Conservation (phyloP, 306 rosid genomes). For the Morella rubra region DNA sequence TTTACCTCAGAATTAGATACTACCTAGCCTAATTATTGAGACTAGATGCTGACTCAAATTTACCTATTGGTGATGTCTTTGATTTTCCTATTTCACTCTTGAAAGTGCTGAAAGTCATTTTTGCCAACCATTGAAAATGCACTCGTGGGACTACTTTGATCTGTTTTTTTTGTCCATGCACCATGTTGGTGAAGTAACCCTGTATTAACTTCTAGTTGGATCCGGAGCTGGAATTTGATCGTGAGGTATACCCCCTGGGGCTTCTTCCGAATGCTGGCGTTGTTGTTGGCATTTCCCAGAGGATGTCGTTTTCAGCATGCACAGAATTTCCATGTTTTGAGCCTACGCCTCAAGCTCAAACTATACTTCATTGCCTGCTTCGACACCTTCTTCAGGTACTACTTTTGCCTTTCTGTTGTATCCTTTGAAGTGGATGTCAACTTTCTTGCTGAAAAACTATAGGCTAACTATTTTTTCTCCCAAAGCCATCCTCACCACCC, state of each 20-base stretch:
- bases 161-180: slow-evolving; percentile 20
- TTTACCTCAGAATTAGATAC: not conserved
- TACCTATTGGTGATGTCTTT: not conserved
- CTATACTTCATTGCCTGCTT: slow-evolving; percentile 90
- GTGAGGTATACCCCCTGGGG: slow-evolving; percentile 94
- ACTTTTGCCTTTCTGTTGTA: not conserved
- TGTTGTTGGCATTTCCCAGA: slow-evolving; percentile 92
- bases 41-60: not conserved
- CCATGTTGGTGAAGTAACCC: slow-evolving; percentile 27
- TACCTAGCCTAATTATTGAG: not conserved
- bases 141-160: slow-evolving; percentile 24
- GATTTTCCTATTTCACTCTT: not conserved
- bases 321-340: slow-evolving; percentile 98
- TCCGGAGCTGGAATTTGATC: slow-evolving; percentile 98
- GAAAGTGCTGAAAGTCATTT: slow-evolving; percentile 3
- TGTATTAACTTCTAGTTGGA: slow-evolving; percentile 65
- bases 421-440: not conserved
- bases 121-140: slow-evolving; percentile 20
- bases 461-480: not conserved
- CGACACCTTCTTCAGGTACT: slow-evolving; percentile 97
- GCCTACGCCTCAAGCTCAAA: slow-evolving; percentile 99
- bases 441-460: not conserved
- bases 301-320: slow-evolving; percentile 92
- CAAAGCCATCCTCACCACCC: not conserved
- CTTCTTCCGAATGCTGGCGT: slow-evolving; percentile 98